Evolutionary conservation across 495 filamentous ascomycete genomes (phyloP).

Genomic region (Tetracladium setigerum): DNA sequence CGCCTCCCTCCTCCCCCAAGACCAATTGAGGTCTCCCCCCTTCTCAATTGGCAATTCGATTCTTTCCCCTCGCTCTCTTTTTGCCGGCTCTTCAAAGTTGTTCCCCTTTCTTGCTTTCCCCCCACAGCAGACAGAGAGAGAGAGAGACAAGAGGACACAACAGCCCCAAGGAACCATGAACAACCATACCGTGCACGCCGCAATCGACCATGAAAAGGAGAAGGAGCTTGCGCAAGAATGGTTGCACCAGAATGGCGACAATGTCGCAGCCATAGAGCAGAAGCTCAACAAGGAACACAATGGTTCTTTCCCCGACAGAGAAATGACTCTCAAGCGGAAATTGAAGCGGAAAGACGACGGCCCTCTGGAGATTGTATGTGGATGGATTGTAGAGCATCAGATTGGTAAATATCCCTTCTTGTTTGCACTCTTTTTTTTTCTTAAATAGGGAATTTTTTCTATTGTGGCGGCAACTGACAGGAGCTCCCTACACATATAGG

Average conservation of each 20-base stretch:
- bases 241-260: constrained; percentile 5
- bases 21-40: too few species aligned
- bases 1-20: too few species aligned
- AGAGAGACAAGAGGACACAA: too few species aligned
- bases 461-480: background rate
- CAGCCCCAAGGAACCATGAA: constrained; percentile 7
- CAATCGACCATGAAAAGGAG: background rate
- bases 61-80: too few species aligned
- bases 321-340: constrained; percentile 10
- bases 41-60: too few species aligned
- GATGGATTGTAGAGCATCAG: constrained; percentile 22
- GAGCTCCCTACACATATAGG: constrained; percentile 37
- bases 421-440: background rate
- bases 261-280: background rate
- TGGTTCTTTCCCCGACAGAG: background rate
- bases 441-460: too few species aligned
- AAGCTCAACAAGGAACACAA: background rate
- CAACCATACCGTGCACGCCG: constrained; percentile 9
- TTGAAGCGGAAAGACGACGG: constrained; percentile 22
- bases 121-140: too few species aligned
- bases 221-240: constrained; percentile 1
- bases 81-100: too few species aligned
- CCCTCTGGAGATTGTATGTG: constrained; percentile 16
- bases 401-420: constrained; percentile 14
- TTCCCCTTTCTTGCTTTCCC: too few species aligned